Percentiles rank a stretch among this genome's conserved stretches.
phyloP scores from a whole-genome alignment of 1,284 basidiomycete genomes.

The Ustilago nuda region DNA sequence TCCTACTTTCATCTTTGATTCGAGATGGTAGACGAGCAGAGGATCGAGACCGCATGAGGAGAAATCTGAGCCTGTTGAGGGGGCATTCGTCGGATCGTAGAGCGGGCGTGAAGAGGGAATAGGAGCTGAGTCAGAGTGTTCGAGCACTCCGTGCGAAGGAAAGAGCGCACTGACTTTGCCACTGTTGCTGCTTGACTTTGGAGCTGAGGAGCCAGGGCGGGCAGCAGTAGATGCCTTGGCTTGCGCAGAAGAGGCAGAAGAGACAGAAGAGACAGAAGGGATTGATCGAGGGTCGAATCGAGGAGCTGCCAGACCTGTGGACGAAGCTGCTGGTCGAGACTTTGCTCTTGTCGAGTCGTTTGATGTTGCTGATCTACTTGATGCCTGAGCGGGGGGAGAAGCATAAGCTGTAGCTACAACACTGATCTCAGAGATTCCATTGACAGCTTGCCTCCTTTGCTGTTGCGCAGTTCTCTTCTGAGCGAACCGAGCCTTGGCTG shows the following conservation, averaged over 20 bases:
- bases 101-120: slow-evolving; percentile 20
- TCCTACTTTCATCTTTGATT: slow-evolving; percentile 82
- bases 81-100: slow-evolving; percentile 64
- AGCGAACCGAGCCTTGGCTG: slow-evolving; percentile 42
- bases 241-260: slow-evolving; percentile 1
- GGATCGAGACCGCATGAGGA: slow-evolving; percentile 79
- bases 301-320: slow-evolving; percentile 14
- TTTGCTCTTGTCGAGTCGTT: slow-evolving; percentile 25
- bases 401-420: slow-evolving; percentile 4
- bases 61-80: slow-evolving; percentile 70
- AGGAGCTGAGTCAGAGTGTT: slow-evolving; percentile 14
- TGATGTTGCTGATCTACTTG: slow-evolving; percentile 10
- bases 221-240: slow-evolving; percentile 13
- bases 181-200: slow-evolving; percentile 8
- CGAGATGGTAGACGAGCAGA: slow-evolving; percentile 82
- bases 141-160: slow-evolving; percentile 40
- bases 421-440: background rate
- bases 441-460: slow-evolving; percentile 17
- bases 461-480: slow-evolving; percentile 40
- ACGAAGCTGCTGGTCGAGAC: slow-evolving; percentile 16
- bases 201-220: slow-evolving; percentile 13
- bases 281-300: slow-evolving; percentile 32
- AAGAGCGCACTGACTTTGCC: slow-evolving; percentile 38
- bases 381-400: background rate
- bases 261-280: slow-evolving; percentile 4